These are phyloP conservation scores for Lepidium sativum DNA, from an alignment of 345 rosid species.

Conservation along the genomic window DNA sequence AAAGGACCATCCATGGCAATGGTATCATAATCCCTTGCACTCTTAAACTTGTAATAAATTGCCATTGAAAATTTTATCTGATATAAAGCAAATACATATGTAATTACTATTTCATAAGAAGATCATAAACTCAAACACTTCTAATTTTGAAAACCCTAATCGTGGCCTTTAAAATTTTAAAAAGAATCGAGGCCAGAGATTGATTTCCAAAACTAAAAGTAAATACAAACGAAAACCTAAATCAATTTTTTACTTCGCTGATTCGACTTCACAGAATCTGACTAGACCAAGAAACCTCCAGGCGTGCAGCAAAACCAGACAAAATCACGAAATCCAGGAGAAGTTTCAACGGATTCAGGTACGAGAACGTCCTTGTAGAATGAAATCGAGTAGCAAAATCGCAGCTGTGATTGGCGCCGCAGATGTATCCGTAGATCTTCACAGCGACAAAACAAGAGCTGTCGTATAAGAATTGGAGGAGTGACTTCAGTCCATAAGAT, in stretches of 20 bases:
- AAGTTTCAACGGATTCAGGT: background rate
- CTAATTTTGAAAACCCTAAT: constrained; percentile 20
- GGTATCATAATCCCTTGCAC: constrained; percentile 97
- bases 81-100: constrained; percentile 26
- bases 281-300: constrained; percentile 16
- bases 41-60: constrained; percentile 98
- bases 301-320: background rate
- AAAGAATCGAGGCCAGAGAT: constrained; percentile 33
- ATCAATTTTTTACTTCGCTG: constrained; percentile 22
- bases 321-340: constrained; percentile 10
- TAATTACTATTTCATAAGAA: constrained; percentile 6
- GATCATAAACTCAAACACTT: constrained; percentile 11
- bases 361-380: constrained; percentile 3
- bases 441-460: background rate
- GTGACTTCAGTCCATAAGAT: constrained; percentile 13
- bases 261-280: constrained; percentile 18
- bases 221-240: constrained; percentile 15
- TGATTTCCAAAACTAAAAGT: constrained; percentile 23
- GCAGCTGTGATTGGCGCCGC: background rate
- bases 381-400: constrained; percentile 3
- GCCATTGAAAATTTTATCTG: constrained; percentile 54
- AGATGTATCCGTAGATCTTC: constrained; percentile 14
- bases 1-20: constrained; percentile 93
- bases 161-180: constrained; percentile 22
- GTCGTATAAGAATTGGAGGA: background rate